Evolutionary conservation across 306 rosid species (phyloP), one percentile per base, ranked within the genome.

Genomic region (Pterocarpus macrocarpus): DNA sequence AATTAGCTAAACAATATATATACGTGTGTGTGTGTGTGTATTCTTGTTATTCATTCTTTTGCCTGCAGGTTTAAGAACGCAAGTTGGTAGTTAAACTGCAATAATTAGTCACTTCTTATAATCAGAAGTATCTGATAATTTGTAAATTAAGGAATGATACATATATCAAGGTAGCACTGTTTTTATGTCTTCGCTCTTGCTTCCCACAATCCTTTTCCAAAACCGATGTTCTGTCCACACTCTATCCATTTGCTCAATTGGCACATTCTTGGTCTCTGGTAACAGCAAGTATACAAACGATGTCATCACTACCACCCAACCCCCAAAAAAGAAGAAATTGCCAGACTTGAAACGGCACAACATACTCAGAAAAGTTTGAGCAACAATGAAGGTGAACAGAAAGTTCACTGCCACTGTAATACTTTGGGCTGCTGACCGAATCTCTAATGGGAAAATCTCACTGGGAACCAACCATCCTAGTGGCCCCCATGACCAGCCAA

Each of bases 221-320:
- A 84, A 82, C 87, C 87, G 82, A 5, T 87, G 92, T 45, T 82
- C 65, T 15, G 65, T 77, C 90, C 92, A 89, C 41, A 89, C 87
- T 0, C 3, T 35, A 3, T 89, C 86, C 90, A 89, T 86, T 75
- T 80, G 81, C 76, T 89, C 90, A 38, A 89, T 77, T 0, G 92
- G 90, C 55, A 89, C 69, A 10, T 83, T 85, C 69, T 86, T 89
- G 1, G 90, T 89, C 79, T 89, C 92, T 12, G 92, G 92, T 66
- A 86, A 49, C 22, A 89, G 16, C 17, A 50, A 50, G 12, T 50
- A 50, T 16, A 50, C 57, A 50, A 50, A 50, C 4, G 16, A 16
- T 0, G 57, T 50, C 57, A 50, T 50, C 57, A 50, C 5, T 1
- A 50, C 57, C 16, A 50, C 57, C 57, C 57, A 50, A 50, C 57